Percentiles rank a stretch among this genome's conserved stretches.
These are phyloP conservation scores for Jatropha multifida DNA, from an alignment of 441 rosid genomes.

Conservation along the genomic window DNA sequence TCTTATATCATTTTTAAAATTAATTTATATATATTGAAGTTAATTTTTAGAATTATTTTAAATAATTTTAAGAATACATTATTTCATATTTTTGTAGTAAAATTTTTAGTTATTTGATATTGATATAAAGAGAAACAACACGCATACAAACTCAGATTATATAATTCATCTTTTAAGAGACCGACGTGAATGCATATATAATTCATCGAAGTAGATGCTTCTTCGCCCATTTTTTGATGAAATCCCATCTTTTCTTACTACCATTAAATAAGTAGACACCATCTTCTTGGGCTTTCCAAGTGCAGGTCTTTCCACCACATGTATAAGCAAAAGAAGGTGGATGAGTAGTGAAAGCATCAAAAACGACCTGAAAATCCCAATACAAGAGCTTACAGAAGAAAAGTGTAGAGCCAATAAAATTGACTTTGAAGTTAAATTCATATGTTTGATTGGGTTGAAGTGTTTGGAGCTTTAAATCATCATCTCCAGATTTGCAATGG, in stretches of 20 bases:
- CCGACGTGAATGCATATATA: too few relatives aligned
- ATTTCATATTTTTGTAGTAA: too few relatives aligned
- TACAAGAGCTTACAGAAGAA: slow-evolving; percentile 6
- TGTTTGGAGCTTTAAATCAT: slow-evolving; percentile 2
- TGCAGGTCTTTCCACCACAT: slow-evolving; percentile 29
- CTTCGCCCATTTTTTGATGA: slow-evolving; percentile 33
- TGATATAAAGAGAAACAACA: too few relatives aligned
- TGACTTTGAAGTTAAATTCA: slow-evolving; percentile 1
- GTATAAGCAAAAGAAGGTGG: slow-evolving; percentile 14
- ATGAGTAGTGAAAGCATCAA: slow-evolving; percentile 13
- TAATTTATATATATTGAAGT: too few relatives aligned
- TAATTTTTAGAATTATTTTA: too few relatives aligned
- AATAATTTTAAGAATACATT: too few relatives aligned
- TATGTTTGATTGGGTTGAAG: neutral
- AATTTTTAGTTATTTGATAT: too few relatives aligned
- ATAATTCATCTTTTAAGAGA: too few relatives aligned
- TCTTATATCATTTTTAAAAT: too few relatives aligned
- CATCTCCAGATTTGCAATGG: slow-evolving; percentile 14
- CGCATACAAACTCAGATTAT: too few relatives aligned
- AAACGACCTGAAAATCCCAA: neutral
- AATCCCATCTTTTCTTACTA: neutral
- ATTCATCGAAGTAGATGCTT: slow-evolving; percentile 12
- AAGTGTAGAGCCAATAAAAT: slow-evolving; percentile 7
- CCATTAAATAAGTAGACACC: slow-evolving; percentile 19
- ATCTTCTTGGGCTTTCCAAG: slow-evolving; percentile 32